Evolutionary conservation across 2,329 filamentous ascomycete genomes (phyloP), one percentile per base, ranked within the genome.

Genomic region (Penicillium capsulatum): DNA sequence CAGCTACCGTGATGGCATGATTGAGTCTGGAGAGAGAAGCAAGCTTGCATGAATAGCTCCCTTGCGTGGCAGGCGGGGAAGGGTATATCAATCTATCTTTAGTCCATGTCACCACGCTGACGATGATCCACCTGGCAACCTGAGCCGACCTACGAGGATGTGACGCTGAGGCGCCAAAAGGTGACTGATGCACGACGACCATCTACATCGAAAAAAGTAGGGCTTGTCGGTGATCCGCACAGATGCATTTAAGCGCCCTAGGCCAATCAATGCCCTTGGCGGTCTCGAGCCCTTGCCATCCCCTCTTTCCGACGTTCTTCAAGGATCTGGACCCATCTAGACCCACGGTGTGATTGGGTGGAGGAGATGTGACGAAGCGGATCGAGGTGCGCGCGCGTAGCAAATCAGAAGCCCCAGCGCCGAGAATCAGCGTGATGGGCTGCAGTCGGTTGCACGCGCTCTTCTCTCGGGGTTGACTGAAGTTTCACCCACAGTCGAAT

Each of bases 371-470:
- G 52, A 55, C 40, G 34, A 39, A 40, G 50, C 45, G 52, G 50
- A 52, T 47, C 44, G 33, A 28, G n/a, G 31, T 44, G 44, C 28
- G 27, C 13, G 29, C 26, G 33, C 27, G 29, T 8, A 22, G 34
- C 52, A 34, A 54, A 54, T 55, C 52, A 55, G 28, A 31, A 29
- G 17, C 17, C 38, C 11, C 6, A 13, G 14, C 27, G 35, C 11
- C 20, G 17, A n/a, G 24, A 10, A 43, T 54, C 45, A 46, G 52
- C 47, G 52, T 55, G 52, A 55, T 39, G 45, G 49, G 42, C 36
- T 54, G 52, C 52, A 53, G 44, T 31, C 40, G 16, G 44, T 40
- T 27, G 51, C 45, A 49, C 50, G 16, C 50, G 44, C 39, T 37
- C 31, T 13, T 29, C 17, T 26, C 4, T 8, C 11, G 33, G 17